Evolutionary conservation across 371 early-diverging fungal species (phyloP).

Genomic region (Rhizomucor pusillus): DNA sequence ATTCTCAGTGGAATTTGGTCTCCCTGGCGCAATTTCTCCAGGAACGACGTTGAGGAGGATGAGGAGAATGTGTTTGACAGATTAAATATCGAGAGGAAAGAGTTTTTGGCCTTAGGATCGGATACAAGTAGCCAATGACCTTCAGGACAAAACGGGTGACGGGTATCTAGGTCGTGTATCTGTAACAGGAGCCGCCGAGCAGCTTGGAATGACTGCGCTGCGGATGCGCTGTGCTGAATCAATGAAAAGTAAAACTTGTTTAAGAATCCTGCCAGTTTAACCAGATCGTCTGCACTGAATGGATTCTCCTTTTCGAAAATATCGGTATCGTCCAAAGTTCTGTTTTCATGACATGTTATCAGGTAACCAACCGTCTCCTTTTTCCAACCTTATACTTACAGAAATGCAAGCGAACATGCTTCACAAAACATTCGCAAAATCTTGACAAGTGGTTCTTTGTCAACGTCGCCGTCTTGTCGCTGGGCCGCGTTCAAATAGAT

Average conservation of each 20-base stretch:
- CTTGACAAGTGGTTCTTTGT: constrained; percentile 59
- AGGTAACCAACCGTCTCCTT: too few relatives aligned
- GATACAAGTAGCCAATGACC: constrained; percentile 71
- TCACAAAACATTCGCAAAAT: constrained; percentile 65
- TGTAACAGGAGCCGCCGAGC: constrained; percentile 69
- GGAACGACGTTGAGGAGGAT: constrained; percentile 24
- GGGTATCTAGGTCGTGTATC: constrained; percentile 74
- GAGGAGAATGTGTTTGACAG: constrained; percentile 4
- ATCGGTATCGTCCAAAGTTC: constrained; percentile 82
- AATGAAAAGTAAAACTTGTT: constrained; percentile 71
- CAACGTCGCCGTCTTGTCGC: constrained; percentile 33
- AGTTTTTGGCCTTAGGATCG: constrained; percentile 30
- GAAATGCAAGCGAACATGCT: constrained; percentile 51
- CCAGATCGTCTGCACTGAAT: constrained; percentile 53
- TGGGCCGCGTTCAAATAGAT: constrained; percentile 58
- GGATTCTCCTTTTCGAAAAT: constrained; percentile 62
- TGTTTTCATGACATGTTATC: constrained; percentile 8
- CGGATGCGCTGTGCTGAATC: constrained; percentile 36
- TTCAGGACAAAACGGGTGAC: constrained; percentile 67
- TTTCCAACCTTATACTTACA: constrained; percentile 39
- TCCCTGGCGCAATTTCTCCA: constrained; percentile 38
- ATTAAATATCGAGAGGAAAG: constrained; percentile 21
- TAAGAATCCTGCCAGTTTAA: constrained; percentile 53
- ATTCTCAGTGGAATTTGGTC: constrained; percentile 63
- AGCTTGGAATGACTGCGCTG: constrained; percentile 45